Evolutionary conservation across 306 rosid genomes (phyloP).

Genomic region (Fragaria nilgerrensis): DNA sequence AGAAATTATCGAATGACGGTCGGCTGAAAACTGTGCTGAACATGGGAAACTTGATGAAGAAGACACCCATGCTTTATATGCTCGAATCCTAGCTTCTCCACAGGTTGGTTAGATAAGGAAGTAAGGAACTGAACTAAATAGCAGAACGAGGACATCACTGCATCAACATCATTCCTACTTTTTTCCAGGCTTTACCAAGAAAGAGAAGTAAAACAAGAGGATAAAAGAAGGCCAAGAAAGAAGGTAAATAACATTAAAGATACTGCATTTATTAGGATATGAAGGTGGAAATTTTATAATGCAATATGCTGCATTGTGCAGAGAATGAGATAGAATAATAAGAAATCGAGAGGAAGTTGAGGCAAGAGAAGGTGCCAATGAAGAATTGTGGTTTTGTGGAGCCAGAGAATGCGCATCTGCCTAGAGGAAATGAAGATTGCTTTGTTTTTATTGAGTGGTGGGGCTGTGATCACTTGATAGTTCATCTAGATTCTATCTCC

Average conservation of each 20-base stretch:
- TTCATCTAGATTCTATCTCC: not conserved
- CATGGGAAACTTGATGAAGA: constrained; percentile 72
- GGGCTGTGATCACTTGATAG: not conserved
- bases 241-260: constrained; percentile 41
- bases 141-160: constrained; percentile 7
- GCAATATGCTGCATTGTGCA: constrained; percentile 34
- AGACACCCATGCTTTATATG: constrained; percentile 41
- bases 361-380: constrained; percentile 48
- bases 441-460: constrained; percentile 2
- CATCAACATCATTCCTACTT: not conserved
- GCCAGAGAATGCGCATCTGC: not conserved
- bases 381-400: constrained; percentile 15
- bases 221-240: constrained; percentile 36
- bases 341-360: constrained; percentile 26
- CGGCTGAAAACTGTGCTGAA: constrained; percentile 71
- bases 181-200: constrained; percentile 38
- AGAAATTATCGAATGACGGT: constrained; percentile 65
- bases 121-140: not conserved
- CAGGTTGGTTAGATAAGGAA: constrained; percentile 39
- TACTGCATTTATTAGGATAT: not conserved
- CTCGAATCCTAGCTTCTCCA: constrained; percentile 32
- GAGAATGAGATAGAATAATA: constrained; percentile 30
- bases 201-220: constrained; percentile 33
- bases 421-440: constrained; percentile 1
- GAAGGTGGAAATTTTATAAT: not conserved